Evolutionary conservation across 164 flowering plant species (phyloP).

Genomic region (Echeveria elegans): DNA sequence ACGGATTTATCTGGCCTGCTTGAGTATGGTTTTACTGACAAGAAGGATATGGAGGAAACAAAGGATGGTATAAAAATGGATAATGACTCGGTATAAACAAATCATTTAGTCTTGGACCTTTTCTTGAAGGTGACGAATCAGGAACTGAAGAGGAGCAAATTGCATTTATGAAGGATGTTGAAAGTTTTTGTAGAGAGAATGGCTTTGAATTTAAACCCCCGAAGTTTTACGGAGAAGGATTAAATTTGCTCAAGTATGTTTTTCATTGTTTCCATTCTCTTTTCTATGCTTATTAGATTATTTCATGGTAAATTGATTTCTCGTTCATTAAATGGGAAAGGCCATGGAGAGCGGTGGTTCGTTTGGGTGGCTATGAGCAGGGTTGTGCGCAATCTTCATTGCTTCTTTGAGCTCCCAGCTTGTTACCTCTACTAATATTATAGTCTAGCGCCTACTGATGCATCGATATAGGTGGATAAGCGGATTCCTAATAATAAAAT

Average conservation of each 20-base stretch:
- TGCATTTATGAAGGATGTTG: conserved; percentile 69
- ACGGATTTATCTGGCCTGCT: not conserved
- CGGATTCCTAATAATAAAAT: too few relatives aligned
- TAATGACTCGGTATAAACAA: not conserved
- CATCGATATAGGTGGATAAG: not conserved
- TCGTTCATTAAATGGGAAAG: conserved; percentile 21
- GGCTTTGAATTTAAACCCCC: conserved; percentile 90
- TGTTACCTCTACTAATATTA: not conserved
- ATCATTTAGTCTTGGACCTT: not conserved
- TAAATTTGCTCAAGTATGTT: conserved; percentile 75
- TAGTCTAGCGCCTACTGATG: not conserved
- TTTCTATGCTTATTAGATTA: not conserved
- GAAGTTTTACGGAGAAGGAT: conserved; percentile 76
- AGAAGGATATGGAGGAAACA: not conserved
- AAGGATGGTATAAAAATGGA: not conserved
- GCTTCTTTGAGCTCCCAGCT: too few relatives aligned
- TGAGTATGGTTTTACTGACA: not conserved
- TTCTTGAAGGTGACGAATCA: conserved; percentile 48
- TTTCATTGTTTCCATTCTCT: not conserved
- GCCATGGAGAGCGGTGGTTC: conserved; percentile 83
- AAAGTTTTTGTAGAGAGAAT: conserved; percentile 59
- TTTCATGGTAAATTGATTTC: not conserved
- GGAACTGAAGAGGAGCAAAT: conserved; percentile 82
- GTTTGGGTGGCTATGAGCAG: conserved; percentile 91
- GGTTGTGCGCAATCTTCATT: conserved; percentile 35